Conservation (phyloP, 164 flowering plant genomes). For the Buxus sempervirens region DNA sequence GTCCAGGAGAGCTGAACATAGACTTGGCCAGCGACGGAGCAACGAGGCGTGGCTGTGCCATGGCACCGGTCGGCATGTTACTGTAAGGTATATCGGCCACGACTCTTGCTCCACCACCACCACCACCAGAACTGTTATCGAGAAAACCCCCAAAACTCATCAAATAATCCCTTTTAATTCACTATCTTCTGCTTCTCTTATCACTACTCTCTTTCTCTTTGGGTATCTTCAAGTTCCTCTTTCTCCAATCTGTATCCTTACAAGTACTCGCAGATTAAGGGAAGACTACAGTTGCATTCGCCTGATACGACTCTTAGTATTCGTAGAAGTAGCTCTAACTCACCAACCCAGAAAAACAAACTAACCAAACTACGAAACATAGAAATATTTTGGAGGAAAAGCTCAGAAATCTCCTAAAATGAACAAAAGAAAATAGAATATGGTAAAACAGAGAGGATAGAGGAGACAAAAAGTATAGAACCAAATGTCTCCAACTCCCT, state of each 20-base stretch:
- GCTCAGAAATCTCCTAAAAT: not conserved
- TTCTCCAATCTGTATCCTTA: not conserved
- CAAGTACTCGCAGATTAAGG: too few relatives aligned
- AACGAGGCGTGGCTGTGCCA: conserved; percentile 51
- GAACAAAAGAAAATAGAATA: conserved; percentile 1
- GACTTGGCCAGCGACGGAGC: conserved; percentile 57
- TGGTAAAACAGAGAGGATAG: conserved; percentile 35
- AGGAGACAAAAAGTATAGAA: conserved; percentile 52
- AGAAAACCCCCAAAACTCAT: conserved; percentile 96
- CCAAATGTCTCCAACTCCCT: conserved; percentile 65
- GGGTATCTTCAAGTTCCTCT: not conserved
- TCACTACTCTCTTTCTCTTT: conserved; percentile 5
- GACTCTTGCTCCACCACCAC: conserved; percentile 41
- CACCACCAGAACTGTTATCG: conserved; percentile 48
- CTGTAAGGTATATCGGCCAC: conserved; percentile 52
- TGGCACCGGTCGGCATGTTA: conserved; percentile 61
- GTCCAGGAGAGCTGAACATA: conserved; percentile 87
- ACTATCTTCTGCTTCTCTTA: not conserved
- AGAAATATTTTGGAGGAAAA: not conserved
- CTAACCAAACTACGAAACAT: not conserved
- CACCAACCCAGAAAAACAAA: not conserved
- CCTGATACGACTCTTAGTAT: not conserved
- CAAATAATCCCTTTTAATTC: conserved; percentile 25
- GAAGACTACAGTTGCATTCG: not conserved
- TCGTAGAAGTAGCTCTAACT: not conserved